Evolutionary conservation across 352 stramenopile genomes (phyloP).

Genomic region (Discostella stelligera): DNA sequence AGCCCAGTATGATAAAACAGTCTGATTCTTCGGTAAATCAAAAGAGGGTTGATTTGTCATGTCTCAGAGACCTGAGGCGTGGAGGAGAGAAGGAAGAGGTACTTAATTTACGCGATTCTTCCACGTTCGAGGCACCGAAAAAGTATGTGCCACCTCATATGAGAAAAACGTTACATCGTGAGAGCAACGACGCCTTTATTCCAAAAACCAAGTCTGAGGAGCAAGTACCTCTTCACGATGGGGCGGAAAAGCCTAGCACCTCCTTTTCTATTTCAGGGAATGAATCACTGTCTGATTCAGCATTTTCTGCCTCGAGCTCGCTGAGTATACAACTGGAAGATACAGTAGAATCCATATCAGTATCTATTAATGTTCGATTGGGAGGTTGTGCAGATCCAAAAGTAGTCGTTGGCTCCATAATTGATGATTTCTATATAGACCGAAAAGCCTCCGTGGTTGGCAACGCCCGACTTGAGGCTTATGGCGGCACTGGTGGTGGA

Average conservation of each 20-base stretch:
- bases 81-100: slow-evolving; percentile 8
- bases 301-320: slow-evolving; percentile 30
- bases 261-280: not conserved
- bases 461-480: slow-evolving; percentile 48
- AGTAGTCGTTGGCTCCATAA: slow-evolving; percentile 61
- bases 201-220: slow-evolving; percentile 5
- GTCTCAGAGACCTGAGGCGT: slow-evolving; percentile 9
- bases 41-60: slow-evolving; percentile 17
- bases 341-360: slow-evolving; percentile 3
- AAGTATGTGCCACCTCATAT: slow-evolving; percentile 40
- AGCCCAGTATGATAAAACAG: slow-evolving; percentile 15
- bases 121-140: slow-evolving; percentile 5
- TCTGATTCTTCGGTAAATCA: slow-evolving; percentile 10
- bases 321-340: slow-evolving; percentile 41
- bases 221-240: slow-evolving; percentile 11
- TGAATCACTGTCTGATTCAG: slow-evolving; percentile 23
- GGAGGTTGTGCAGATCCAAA: slow-evolving; percentile 75
- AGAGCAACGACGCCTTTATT: not conserved
- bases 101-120: slow-evolving; percentile 1
- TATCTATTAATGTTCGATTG: slow-evolving; percentile 40
- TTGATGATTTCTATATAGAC: slow-evolving; percentile 59
- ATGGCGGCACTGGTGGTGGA: slow-evolving; percentile 51
- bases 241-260: not conserved
- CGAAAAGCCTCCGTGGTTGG: slow-evolving; percentile 59
- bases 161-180: slow-evolving; percentile 28